Percentiles rank a stretch among this genome's conserved stretches.
Conservation (phyloP, 1,139 yeast genomes). For the Pneumocystis oryctolagi region DNA sequence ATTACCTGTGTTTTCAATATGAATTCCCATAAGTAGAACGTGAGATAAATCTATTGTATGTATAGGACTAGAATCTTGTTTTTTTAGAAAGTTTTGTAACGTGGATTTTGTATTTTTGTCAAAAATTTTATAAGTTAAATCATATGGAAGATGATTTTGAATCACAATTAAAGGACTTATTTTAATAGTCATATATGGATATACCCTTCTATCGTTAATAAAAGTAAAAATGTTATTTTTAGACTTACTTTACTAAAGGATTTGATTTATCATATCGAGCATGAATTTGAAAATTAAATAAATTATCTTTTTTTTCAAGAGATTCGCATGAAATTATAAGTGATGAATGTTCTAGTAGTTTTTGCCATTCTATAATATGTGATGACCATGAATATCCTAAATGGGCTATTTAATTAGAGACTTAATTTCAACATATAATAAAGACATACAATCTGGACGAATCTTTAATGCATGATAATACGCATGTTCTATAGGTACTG, state of each 20-base stretch:
- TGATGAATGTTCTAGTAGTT: conserved; percentile 34
- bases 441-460: conserved; percentile 35
- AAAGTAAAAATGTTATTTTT: conserved; percentile 16
- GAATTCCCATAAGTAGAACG: conserved; percentile 55
- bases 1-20: conserved; percentile 34
- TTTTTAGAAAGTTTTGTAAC: conserved; percentile 46
- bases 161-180: conserved; percentile 78
- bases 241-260: neutral
- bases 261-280: conserved; percentile 38
- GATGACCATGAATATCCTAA: conserved; percentile 54
- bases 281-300: conserved; percentile 59
- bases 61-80: conserved; percentile 54
- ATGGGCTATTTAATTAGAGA: conserved; percentile 19
- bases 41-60: conserved; percentile 70
- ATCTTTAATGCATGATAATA: conserved; percentile 44
- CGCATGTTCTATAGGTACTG: conserved; percentile 63
- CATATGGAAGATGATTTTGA: conserved; percentile 74
- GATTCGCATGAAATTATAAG: conserved; percentile 48
- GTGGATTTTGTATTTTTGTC: conserved; percentile 62
- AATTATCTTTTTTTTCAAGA: conserved; percentile 21
- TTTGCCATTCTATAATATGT: conserved; percentile 49
- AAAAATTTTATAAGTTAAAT: conserved; percentile 57
- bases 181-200: conserved; percentile 70
- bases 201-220: conserved; percentile 35
- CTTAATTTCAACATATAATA: neutral